Base-by-base conservation (phyloP, 2,329 filamentous ascomycete genomes). In the Botrytis sinoallii region DNA sequence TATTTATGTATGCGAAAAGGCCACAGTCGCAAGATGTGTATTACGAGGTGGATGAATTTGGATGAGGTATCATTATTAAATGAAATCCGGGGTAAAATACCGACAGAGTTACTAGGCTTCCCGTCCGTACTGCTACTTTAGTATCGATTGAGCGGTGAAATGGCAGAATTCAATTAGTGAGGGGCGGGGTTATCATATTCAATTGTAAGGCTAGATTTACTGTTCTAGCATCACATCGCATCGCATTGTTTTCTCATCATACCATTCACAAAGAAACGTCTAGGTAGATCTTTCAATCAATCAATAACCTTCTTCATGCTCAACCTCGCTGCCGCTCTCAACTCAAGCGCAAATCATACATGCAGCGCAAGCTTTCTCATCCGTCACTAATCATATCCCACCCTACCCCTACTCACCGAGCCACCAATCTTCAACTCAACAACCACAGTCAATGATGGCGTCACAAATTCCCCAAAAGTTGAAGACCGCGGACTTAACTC, bases 401-500 rank as follows among this genome's bases (percentile, higher is more conserved):
- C n/a, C 16, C n/a, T 52, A 29, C 46, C 8, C 5, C 14, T 16
- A 46, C 42, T 18, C 29, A n/a, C 52, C n/a, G 14, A 29, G n/a
- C n/a, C 48, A 55, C 25, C 48, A n/a, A 3, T 46, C 22, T 29
- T 22, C 4, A 68, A 55, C 65, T 52, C 12, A 16, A 52, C 32
- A 60, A 18, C 22, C 5, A 63, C 25, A 32, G 7, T 65, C 14
- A 55, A 42, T n/a, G 76, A 97, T 97, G 95, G 89, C 93, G 68
- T 87, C 88, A 79, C 85, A 86, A 73, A 85, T 95, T 73, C 94
- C 94, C 25, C 85, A 88, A 48, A 89, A 89, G 80, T 87, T 99
- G 79, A 94, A 92, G 84, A 86, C 91, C 73, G 91, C 93, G 74
- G 94, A 97, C 81, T 90, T 97, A 80, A 90, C 90, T 77, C 93